phyloP scores from a whole-genome alignment of 2,329 filamentous ascomycete species.

The Plectosphaerella sp. region DNA sequence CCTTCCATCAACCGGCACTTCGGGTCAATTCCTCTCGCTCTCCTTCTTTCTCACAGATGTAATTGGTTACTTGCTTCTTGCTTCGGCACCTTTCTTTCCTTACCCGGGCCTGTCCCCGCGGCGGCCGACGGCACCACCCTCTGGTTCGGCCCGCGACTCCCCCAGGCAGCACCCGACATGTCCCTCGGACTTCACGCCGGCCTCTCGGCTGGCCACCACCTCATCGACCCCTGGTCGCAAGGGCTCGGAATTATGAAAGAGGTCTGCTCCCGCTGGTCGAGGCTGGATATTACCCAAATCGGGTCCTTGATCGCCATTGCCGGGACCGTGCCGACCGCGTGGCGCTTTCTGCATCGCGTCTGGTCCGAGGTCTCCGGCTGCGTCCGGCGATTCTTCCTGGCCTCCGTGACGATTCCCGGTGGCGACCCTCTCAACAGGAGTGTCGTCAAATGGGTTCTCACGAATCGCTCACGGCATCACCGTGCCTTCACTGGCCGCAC shows the following conservation, averaged over 20 bases:
- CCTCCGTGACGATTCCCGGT: constrained; percentile 36
- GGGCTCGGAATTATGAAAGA: constrained; percentile 29
- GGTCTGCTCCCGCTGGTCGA: constrained; percentile 34
- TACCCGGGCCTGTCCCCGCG: no score
- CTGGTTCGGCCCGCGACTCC: no score
- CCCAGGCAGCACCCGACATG: no score
- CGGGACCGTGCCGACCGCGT: constrained; percentile 33
- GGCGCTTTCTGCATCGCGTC: constrained; percentile 28
- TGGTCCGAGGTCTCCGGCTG: constrained; percentile 34
- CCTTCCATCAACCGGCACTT: no score
- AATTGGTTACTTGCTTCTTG: no score
- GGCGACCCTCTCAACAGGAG: constrained; percentile 40
- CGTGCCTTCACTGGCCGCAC: constrained; percentile 40
- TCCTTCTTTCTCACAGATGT: no score
- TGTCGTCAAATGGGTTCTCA: constrained; percentile 39
- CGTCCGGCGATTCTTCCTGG: constrained; percentile 36
- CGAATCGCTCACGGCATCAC: constrained; percentile 31
- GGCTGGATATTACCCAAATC: constrained; percentile 39
- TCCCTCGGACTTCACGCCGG: constrained; percentile 5
- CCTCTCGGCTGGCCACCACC: constrained; percentile 6
- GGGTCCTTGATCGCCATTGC: constrained; percentile 40
- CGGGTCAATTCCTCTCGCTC: no score
- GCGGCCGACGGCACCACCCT: no score
- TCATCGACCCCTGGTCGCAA: constrained; percentile 24
- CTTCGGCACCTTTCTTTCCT: no score